A percentile compares a stretch with the other conserved stretches of the same genome.
These are phyloP conservation scores for Arabis hirsuta DNA, from an alignment of 345 rosid genomes.

Conservation along the genomic window DNA sequence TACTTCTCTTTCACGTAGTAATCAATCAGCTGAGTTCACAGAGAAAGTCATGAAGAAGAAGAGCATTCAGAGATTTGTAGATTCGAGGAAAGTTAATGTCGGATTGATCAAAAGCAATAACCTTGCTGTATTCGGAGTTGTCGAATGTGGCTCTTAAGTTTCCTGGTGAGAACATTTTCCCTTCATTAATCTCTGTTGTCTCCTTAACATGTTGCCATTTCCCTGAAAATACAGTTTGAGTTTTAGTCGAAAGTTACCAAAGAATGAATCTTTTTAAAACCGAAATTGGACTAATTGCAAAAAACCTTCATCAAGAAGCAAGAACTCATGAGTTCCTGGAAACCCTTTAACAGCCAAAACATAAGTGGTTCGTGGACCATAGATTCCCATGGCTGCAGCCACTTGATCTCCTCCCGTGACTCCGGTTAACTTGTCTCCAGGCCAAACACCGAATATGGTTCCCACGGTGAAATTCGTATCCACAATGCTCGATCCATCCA, in stretches of 20 bases:
- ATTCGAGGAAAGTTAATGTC: background rate
- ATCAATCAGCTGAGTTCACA: slow-evolving; percentile 64
- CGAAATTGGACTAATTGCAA: slow-evolving; percentile 7
- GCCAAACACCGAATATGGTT: slow-evolving; percentile 98
- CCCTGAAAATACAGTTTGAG: slow-evolving; percentile 50
- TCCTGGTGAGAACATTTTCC: slow-evolving; percentile 96
- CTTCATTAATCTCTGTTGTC: slow-evolving; percentile 82
- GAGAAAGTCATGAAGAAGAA: background rate
- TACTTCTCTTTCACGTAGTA: slow-evolving; percentile 89
- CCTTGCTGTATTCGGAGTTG: slow-evolving; percentile 83
- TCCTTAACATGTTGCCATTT: slow-evolving; percentile 98
- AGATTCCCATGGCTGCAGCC: slow-evolving; percentile 96
- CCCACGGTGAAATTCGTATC: slow-evolving; percentile 92
- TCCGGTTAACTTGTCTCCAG: slow-evolving; percentile 90
- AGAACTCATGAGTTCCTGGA: slow-evolving; percentile 97
- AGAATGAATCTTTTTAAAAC: slow-evolving; percentile 16
- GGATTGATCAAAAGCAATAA: slow-evolving; percentile 24
- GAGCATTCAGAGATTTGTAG: slow-evolving; percentile 6
- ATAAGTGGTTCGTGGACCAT: slow-evolving; percentile 93
- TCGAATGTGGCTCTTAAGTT: slow-evolving; percentile 95
- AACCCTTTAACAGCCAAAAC: slow-evolving; percentile 79
- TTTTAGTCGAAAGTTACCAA: slow-evolving; percentile 24
- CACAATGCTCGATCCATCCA: slow-evolving; percentile 84
- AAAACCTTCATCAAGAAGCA: slow-evolving; percentile 97
- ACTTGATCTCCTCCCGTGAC: slow-evolving; percentile 86